Evolutionary conservation across 1,284 basidiomycete genomes (phyloP).

Genomic region (Moesziomyces aphidis): DNA sequence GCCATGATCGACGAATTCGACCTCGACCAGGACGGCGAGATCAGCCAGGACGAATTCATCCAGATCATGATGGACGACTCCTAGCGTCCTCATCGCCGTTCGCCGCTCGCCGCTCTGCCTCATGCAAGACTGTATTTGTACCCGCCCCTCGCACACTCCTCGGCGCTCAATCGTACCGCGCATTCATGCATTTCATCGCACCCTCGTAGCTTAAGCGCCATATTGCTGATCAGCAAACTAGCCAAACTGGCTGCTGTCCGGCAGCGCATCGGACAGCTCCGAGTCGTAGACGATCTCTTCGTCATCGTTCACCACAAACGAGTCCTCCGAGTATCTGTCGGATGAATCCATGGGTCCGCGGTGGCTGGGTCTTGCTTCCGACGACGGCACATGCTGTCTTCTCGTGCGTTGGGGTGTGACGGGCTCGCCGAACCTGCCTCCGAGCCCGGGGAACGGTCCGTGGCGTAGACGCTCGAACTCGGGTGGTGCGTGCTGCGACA

Average conservation of each 20-base stretch:
- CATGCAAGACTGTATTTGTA: conserved; percentile 8
- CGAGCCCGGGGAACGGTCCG: conserved; percentile 48
- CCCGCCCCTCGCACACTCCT: neutral
- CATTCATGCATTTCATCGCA: too few relatives aligned
- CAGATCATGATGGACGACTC: conserved; percentile 95
- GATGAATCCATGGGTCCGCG: conserved; percentile 16
- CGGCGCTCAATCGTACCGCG: neutral
- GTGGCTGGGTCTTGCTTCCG: conserved; percentile 22
- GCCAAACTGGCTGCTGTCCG: conserved; percentile 35
- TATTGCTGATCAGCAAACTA: too few relatives aligned
- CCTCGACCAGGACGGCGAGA: conserved; percentile 97
- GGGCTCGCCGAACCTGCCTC: conserved; percentile 43
- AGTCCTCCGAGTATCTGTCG: conserved; percentile 60
- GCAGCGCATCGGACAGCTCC: conserved; percentile 19
- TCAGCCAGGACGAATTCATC: conserved; percentile 92
- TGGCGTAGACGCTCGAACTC: conserved; percentile 35
- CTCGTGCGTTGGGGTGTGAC: conserved; percentile 18
- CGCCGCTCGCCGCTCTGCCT: neutral
- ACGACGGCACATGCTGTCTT: conserved; percentile 22
- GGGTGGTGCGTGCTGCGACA: conserved; percentile 53
- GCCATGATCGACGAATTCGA: conserved; percentile 99
- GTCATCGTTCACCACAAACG: conserved; percentile 61
- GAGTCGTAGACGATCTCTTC: conserved; percentile 49
- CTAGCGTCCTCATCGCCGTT: conserved; percentile 15
- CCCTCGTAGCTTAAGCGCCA: too few relatives aligned